Percentiles rank a stretch among this genome's conserved stretches.
These are phyloP conservation scores for Cystobasidium slooffiae DNA, from an alignment of 1,284 basidiomycete genomes.

Conservation along the genomic window DNA sequence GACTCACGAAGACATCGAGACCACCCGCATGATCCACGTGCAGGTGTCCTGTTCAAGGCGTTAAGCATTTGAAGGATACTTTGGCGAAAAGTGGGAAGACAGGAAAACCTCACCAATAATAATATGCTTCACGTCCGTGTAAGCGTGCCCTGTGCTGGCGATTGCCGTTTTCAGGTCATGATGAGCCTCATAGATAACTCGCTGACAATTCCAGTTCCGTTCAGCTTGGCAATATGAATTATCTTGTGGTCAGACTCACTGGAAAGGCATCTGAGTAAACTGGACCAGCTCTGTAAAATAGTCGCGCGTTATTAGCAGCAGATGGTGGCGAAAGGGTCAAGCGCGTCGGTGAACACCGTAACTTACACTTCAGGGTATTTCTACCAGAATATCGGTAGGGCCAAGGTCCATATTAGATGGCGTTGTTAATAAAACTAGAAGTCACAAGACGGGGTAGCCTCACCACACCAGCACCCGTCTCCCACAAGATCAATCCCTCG, in stretches of 20 bases:
- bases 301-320: neutral
- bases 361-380: conserved; percentile 1
- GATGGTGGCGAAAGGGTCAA: neutral
- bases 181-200: conserved; percentile 23
- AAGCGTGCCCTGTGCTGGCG: conserved; percentile 51
- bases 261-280: conserved; percentile 2
- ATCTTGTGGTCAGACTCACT: neutral
- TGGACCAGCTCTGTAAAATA: conserved; percentile 1
- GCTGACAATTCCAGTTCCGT: neutral
- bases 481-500: conserved; percentile 54
- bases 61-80: neutral
- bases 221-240: neutral
- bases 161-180: conserved; percentile 56
- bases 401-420: neutral
- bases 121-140: conserved; percentile 45
- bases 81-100: neutral
- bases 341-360: no score
- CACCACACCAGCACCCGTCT: conserved; percentile 32
- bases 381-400: no score
- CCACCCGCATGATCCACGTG: conserved; percentile 54
- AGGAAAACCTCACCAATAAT: neutral
- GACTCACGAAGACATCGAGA: conserved; percentile 47
- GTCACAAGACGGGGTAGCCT: neutral
- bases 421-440: neutral
- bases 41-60: conserved; percentile 4